phyloP scores from a whole-genome alignment of 345 rosid genomes.

The Eucalyptus cladocalyx region DNA sequence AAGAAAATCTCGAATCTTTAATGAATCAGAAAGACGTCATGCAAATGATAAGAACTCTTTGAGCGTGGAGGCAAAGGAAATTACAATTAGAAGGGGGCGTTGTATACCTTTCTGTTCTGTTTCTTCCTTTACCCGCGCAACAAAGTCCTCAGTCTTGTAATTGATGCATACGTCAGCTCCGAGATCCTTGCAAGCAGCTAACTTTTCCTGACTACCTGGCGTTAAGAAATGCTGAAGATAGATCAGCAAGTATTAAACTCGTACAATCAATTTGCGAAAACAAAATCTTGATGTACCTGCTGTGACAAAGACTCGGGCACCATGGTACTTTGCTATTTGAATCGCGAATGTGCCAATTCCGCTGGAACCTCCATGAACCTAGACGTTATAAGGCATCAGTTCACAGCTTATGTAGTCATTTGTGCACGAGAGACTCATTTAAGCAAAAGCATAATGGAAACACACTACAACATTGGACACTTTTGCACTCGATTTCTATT shows the following conservation, averaged over 20 bases:
- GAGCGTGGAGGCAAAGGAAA: background rate
- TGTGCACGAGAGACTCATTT: background rate
- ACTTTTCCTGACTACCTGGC: conserved; percentile 66
- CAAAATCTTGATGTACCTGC: conserved; percentile 37
- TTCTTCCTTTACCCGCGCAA: conserved; percentile 64
- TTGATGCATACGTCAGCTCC: conserved; percentile 92
- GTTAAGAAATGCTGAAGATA: background rate
- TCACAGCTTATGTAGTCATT: background rate
- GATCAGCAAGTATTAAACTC: background rate
- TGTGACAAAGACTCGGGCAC: conserved; percentile 62
- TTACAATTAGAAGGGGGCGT: background rate
- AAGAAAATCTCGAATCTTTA: background rate
- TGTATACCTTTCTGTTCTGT: conserved; percentile 57
- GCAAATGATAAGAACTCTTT: background rate
- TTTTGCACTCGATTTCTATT: background rate
- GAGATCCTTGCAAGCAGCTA: conserved; percentile 71
- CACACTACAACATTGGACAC: background rate
- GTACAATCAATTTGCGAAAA: background rate
- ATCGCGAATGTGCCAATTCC: conserved; percentile 86
- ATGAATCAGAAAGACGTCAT: background rate
- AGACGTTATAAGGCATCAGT: background rate
- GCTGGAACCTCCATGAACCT: conserved; percentile 94
- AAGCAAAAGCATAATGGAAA: background rate
- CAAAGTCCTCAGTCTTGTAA: conserved; percentile 88
- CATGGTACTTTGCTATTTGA: conserved; percentile 62